Base-by-base conservation (phyloP, 2,329 filamentous ascomycete species). In the Paraconiothyrium sp. region DNA sequence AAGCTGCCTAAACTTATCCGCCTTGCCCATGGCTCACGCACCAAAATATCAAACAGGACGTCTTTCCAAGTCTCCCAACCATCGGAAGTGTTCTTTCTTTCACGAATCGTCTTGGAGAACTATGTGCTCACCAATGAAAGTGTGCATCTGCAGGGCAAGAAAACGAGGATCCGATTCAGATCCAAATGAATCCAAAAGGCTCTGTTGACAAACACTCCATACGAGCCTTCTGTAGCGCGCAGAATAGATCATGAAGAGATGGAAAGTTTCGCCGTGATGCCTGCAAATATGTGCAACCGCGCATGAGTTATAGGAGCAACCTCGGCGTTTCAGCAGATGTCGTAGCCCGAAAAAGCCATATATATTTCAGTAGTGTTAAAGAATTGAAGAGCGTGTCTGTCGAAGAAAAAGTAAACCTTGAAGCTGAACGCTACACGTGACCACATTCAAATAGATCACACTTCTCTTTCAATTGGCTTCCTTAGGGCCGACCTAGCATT, bases 231-330 rank as follows among this genome's bases (percentile, higher is more conserved):
- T 27, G 13, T 32, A 14, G 9, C 24, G 11, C 24, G 27, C 4
- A 13, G 24, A 11, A 20, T 5, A 14, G 10, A 46, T 34, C 4
- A 22, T 4, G 9, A 3, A 54, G 3, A 79, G 43, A 52, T 74
- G 77, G 3, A 76, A 0, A 85, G 61, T 14, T 83, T 49, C 2
- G 74, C 80, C 0, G 83, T 84, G 66, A 85, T 82, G 47, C 83
- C 83, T 32, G 85, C 81, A 9, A 30, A 30, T 4, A 4, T 30
- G 27, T 30, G 27, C 27, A 4, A 6, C 27, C 6, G 27, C 27
- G 6, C 27, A 4, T 30, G 6, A 4, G 27, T 30, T 4, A 30
- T 30, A 30, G 6, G 27, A 30, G 27, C 20, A 20, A 20, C 20
- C 20, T 20, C 20, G 20, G 20, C 20, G 20, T 20, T 20, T 20